Conservation (phyloP, 1,284 basidiomycete species). For the Melanopsichium pennsylvanicum region DNA sequence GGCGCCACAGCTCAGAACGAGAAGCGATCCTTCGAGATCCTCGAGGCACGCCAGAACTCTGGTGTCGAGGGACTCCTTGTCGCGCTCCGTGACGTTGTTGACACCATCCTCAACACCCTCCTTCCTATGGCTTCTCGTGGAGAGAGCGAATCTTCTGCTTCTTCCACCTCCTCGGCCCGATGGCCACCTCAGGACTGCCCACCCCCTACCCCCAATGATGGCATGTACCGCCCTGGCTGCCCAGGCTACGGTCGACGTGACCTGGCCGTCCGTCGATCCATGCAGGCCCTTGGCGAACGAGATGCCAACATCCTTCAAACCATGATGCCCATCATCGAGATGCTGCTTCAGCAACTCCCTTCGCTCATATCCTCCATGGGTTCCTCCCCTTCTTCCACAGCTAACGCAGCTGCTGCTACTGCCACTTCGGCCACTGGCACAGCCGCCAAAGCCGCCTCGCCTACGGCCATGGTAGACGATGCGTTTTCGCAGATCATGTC, state of each 20-base stretch:
- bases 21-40: conserved; percentile 22
- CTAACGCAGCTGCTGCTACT: conserved; percentile 16
- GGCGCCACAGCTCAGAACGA: conserved; percentile 1
- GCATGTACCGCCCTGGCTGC: conserved; percentile 53
- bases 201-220: conserved; percentile 48
- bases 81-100: conserved; percentile 42
- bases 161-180: conserved; percentile 9
- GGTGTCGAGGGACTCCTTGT: conserved; percentile 45
- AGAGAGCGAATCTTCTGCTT: conserved; percentile 13
- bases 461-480: conserved; percentile 25
- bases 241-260: conserved; percentile 54
- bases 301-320: conserved; percentile 35
- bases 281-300: conserved; percentile 28
- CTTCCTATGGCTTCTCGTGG: conserved; percentile 45
- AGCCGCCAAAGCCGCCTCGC: conserved; percentile 18
- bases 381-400: conserved; percentile 16
- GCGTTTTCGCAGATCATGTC: conserved; percentile 39
- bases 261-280: conserved; percentile 28
- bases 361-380: conserved; percentile 23
- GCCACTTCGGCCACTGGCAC: conserved; percentile 18
- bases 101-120: conserved; percentile 54
- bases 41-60: conserved; percentile 35
- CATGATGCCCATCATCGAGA: conserved; percentile 47
- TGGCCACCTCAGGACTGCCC: conserved; percentile 47
- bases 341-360: conserved; percentile 42